phyloP scores from a whole-genome alignment of 2,329 filamentous ascomycete genomes.

The Fusarium sp. region DNA sequence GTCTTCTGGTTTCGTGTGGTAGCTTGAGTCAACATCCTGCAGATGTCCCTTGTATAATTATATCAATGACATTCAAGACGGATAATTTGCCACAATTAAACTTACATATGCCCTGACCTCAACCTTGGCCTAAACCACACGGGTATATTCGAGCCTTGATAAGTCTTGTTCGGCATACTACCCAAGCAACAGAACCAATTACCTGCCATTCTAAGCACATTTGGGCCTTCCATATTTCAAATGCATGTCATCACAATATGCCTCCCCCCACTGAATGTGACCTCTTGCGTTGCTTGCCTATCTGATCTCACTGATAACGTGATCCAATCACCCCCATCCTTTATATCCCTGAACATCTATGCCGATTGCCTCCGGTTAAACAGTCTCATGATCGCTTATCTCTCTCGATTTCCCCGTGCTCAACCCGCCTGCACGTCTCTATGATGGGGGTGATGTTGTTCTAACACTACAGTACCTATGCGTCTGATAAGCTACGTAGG shows the following conservation, averaged over 20 bases:
- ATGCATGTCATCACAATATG: conserved; percentile 16
- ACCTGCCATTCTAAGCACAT: background rate
- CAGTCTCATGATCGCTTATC: conserved; percentile 29
- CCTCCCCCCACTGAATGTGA: background rate
- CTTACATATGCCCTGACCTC: no score
- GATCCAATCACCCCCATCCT: conserved; percentile 26
- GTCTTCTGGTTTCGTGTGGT: background rate
- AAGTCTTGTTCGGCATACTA: background rate
- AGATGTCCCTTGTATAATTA: background rate
- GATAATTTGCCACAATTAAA: background rate
- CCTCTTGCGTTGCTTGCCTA: conserved; percentile 8
- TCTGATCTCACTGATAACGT: background rate
- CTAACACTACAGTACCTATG: conserved; percentile 16
- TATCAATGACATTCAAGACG: conserved; percentile 2
- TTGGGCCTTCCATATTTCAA: background rate
- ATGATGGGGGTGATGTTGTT: background rate
- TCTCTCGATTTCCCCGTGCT: background rate
- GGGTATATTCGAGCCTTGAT: background rate
- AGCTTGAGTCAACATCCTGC: background rate
- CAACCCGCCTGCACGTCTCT: background rate
- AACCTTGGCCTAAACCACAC: background rate
- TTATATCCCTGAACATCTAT: background rate
- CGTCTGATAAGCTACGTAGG: background rate
- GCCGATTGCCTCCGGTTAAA: conserved; percentile 11
- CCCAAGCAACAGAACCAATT: background rate